Conservation (phyloP, 2,329 filamentous ascomycete species). For the Botrytis tulipae region DNA sequence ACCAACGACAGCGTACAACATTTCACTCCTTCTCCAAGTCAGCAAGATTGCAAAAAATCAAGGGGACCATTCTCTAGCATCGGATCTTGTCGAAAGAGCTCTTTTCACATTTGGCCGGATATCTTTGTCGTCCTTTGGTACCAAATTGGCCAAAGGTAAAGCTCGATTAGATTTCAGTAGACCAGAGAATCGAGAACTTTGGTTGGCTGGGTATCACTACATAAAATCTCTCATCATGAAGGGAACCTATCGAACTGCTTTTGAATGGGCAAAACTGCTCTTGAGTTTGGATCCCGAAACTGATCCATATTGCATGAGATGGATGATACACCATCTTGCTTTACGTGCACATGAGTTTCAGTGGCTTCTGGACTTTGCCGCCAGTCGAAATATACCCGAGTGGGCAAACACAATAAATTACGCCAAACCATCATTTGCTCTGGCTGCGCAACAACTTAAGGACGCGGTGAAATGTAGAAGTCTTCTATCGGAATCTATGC, state of each 20-base stretch:
- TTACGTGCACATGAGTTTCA: constrained; percentile 75
- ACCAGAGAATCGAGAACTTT: constrained; percentile 88
- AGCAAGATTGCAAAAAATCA: constrained; percentile 91
- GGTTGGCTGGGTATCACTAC: constrained; percentile 86
- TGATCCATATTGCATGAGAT: constrained; percentile 80
- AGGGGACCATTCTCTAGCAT: constrained; percentile 79
- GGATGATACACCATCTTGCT: constrained; percentile 80
- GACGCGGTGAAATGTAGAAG: constrained; percentile 64
- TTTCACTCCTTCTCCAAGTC: constrained; percentile 90
- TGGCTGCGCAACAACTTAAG: constrained; percentile 72
- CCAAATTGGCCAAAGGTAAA: constrained; percentile 71
- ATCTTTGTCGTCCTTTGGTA: constrained; percentile 77
- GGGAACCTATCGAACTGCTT: constrained; percentile 88
- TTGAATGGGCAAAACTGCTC: constrained; percentile 90
- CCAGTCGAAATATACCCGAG: constrained; percentile 48
- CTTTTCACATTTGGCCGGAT: constrained; percentile 92
- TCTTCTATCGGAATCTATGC: constrained; percentile 66
- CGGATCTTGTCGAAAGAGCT: constrained; percentile 85
- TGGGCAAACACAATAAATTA: constrained; percentile 55
- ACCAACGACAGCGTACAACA: constrained; percentile 67
- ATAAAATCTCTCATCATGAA: constrained; percentile 82
- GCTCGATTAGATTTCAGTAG: constrained; percentile 78
- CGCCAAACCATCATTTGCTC: constrained; percentile 70
- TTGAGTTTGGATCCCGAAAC: constrained; percentile 67
- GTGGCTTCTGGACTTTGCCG: constrained; percentile 70